phyloP scores from a whole-genome alignment of 192 early-diverging fungal species.

The Gigaspora rosea region DNA sequence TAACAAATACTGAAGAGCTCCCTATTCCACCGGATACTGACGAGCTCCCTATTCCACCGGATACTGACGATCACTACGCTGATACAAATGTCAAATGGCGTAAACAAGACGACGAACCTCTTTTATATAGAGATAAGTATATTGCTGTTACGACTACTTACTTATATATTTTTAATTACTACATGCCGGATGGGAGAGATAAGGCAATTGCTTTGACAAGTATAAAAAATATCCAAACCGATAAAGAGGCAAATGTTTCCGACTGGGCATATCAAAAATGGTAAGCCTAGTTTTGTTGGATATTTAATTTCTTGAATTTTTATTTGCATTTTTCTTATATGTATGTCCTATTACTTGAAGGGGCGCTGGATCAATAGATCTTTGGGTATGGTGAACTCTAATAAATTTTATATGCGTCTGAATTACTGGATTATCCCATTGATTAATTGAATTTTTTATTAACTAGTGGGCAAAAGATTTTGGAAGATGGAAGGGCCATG shows the following conservation, averaged over 20 bases:
- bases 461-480: conserved; percentile 25
- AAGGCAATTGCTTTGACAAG: conserved; percentile 20
- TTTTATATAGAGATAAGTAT: conserved; percentile 26
- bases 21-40: background rate
- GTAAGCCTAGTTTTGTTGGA: background rate
- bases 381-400: conserved; percentile 13
- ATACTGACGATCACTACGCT: background rate
- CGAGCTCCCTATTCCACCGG: background rate
- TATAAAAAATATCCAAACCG: conserved; percentile 29
- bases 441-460: background rate
- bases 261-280: conserved; percentile 24
- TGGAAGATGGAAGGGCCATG: conserved; percentile 29
- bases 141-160: conserved; percentile 22
- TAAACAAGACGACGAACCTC: conserved; percentile 14
- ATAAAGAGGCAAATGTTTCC: conserved; percentile 15
- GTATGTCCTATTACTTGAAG: background rate
- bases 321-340: background rate
- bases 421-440: background rate
- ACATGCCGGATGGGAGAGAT: conserved; percentile 16
- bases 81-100: conserved; percentile 3
- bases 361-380: conserved; percentile 26
- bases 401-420: background rate
- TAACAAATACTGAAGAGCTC: background rate
- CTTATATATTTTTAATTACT: conserved; percentile 32
- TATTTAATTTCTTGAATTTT: too few species aligned